phyloP scores from a whole-genome alignment of 805 yeast species.

The Saccharomycopsis sp. region DNA sequence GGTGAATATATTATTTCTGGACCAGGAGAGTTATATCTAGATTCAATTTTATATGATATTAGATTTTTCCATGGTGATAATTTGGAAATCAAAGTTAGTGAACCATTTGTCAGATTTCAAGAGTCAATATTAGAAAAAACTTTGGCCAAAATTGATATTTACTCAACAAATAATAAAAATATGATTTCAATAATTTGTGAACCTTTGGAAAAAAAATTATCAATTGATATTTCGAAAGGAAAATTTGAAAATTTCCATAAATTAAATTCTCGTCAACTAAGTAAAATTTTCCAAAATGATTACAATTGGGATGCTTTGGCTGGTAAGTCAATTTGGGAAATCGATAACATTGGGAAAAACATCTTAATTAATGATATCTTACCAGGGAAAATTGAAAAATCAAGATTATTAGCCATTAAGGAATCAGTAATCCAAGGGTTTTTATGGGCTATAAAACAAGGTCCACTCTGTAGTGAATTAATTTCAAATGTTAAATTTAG shows the following conservation, averaged over 20 bases:
- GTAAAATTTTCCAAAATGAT: slow-evolving; percentile 43
- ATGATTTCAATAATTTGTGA: slow-evolving; percentile 65
- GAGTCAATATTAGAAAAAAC: slow-evolving; percentile 68
- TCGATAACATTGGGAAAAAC: slow-evolving; percentile 55
- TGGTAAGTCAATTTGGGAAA: slow-evolving; percentile 72
- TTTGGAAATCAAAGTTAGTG: slow-evolving; percentile 71
- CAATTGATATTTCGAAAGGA: slow-evolving; percentile 45
- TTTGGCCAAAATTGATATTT: slow-evolving; percentile 53
- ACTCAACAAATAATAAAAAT: slow-evolving; percentile 43
- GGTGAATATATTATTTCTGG: slow-evolving; percentile 80
- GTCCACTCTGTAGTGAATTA: slow-evolving; percentile 88
- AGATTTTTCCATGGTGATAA: slow-evolving; percentile 46
- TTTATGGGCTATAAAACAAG: slow-evolving; percentile 72
- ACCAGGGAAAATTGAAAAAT: slow-evolving; percentile 57
- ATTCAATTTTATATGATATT: slow-evolving; percentile 71
- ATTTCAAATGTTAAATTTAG: slow-evolving; percentile 61
- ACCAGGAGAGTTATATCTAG: slow-evolving; percentile 81
- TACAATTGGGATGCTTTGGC: slow-evolving; percentile 79
- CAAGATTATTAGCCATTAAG: slow-evolving; percentile 32
- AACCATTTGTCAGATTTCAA: slow-evolving; percentile 68
- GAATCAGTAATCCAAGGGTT: slow-evolving; percentile 67
- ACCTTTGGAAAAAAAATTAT: slow-evolving; percentile 46
- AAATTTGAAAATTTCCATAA: slow-evolving; percentile 17
- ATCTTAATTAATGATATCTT: slow-evolving; percentile 66
- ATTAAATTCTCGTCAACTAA: slow-evolving; percentile 33